A percentile compares a stretch with the other conserved stretches of the same genome.
These are phyloP conservation scores for Rheum nobile DNA, from an alignment of 148 eudicot species.

Conservation along the genomic window DNA sequence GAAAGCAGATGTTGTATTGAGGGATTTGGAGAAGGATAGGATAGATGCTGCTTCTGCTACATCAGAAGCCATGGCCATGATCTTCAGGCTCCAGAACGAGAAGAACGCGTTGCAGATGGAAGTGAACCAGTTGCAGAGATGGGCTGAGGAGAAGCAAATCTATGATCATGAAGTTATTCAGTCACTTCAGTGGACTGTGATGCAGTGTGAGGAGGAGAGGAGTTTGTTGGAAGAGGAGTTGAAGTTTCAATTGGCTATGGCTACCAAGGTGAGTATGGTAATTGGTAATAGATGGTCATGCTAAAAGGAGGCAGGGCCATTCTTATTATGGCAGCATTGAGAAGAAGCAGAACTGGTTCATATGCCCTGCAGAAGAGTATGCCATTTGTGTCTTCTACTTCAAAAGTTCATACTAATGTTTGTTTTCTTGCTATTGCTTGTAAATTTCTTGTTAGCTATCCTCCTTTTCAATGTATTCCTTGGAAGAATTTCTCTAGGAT, in stretches of 20 bases:
- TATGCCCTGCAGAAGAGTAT: too few species aligned
- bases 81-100: conserved; percentile 64
- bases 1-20: conserved; percentile 28
- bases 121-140: conserved; percentile 46
- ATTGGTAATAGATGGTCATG: too few species aligned
- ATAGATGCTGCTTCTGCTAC: conserved; percentile 61
- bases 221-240: too few species aligned
- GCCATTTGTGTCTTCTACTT: neutral
- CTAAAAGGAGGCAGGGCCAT: too few species aligned
- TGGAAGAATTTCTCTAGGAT: neutral
- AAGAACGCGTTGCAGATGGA: conserved; percentile 55
- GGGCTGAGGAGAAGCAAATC: too few species aligned
- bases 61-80: conserved; percentile 86
- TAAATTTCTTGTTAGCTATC: neutral
- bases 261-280: too few species aligned
- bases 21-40: conserved; percentile 72
- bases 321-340: too few species aligned
- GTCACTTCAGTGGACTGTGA: too few species aligned
- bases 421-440: neutral
- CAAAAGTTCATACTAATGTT: neutral
- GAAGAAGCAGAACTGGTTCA: too few species aligned
- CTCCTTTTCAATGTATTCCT: neutral
- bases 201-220: too few species aligned
- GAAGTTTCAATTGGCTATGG: too few species aligned
- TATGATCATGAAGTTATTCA: too few species aligned